Evolutionary conservation across 73 alveolate genomes (phyloP), one percentile per base, ranked within the genome.

Genomic region (Paramecium tetraurelia): DNA sequence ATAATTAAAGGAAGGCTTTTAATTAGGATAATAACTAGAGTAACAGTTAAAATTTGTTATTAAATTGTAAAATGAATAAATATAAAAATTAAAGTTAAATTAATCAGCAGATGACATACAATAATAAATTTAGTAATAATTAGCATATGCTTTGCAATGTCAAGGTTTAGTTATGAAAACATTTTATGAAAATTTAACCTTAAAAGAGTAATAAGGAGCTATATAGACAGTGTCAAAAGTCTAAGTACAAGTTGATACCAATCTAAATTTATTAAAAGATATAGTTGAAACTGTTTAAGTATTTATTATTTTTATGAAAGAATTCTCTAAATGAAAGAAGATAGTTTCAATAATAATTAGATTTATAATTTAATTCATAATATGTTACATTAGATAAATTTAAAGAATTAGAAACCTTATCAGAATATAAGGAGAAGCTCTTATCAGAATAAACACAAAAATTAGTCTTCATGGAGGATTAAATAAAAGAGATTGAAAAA

Each of bases 11-110:
- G 87, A 89, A 44, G 86, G 76, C 4, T 77, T 89, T 7, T 58
- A 40, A 44, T 29, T 50, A n/a, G 86, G 86, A 24, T 69, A 40
- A 35, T 16, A 71, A 41, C 46, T 70, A 31, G 94, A 89, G 46
- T 44, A 89, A 20, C 24, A 89, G 48, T 53, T 70, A 58, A 58
- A 68, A 29, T 53, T 83, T 16, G 75, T 89, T 41, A 89, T 89
- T 27, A 89, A 71, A 44, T 27, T 89, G n/a, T 20, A 89, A 72
- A 89, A 83, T 70, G 94, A 77, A 58, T 40, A 68, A 41, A 89
- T 89, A 7, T 57, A 69, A 89, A 89, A 85, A 89, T 58, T 89
- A 31, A 83, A 89, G 43, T 44, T 10, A 72, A 69, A 80, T 21
- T n/a, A 41, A 80, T 48, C 90, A 80, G 58, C 58, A 29, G 87